Evolutionary conservation across 148 eudicot genomes (phyloP), one percentile per base, ranked within the genome.

Genomic region (Diospyros lotus): DNA sequence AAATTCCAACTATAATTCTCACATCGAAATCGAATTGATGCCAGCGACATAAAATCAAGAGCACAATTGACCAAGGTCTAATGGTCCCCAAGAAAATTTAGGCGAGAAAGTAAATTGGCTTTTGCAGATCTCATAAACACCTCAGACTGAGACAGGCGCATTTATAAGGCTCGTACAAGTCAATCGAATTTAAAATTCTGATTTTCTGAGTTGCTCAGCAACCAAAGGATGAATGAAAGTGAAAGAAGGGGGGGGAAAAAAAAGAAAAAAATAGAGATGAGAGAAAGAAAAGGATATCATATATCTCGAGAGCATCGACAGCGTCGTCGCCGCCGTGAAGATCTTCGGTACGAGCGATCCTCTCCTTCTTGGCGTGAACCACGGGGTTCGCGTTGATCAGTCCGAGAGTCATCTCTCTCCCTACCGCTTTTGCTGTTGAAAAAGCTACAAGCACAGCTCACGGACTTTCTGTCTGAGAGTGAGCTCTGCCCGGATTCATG

Each of bases 241-340:
- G 42, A 13, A 56, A 5, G 18, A 67, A 53, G 61, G 73, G 38
- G 9, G n/a, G 54, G 46, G 41, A 64, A 48, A 70, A 2, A 2
- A 7, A 4, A 51, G 9, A 11, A 40, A 17, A n/a, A 64, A 65
- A 50, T 4, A 2, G 2, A 71, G 52, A 13, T 3, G 15, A 39
- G 28, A 48, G 51, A 18, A 18, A 28, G 17, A 67, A 77, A 78
- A 91, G 98, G 98, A 93, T 93, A 93, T 93, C 96, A 80, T 84
- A 93, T 46, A 93, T 91, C 60, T 93, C 96, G 83, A 93, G 98
- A 76, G 98, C 94, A 84, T 93, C 96, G 68, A 93, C 88, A 28
- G 28, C 28, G 81, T 85, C 88, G 66, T 80, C 81, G 66, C 79
- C 82, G 62, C 68, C 2, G 64, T 81, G 87, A 46, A 41, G 77